Evolutionary conservation across 2,329 filamentous ascomycete species (phyloP).

Genomic region (Neofusicoccum laricinum): DNA sequence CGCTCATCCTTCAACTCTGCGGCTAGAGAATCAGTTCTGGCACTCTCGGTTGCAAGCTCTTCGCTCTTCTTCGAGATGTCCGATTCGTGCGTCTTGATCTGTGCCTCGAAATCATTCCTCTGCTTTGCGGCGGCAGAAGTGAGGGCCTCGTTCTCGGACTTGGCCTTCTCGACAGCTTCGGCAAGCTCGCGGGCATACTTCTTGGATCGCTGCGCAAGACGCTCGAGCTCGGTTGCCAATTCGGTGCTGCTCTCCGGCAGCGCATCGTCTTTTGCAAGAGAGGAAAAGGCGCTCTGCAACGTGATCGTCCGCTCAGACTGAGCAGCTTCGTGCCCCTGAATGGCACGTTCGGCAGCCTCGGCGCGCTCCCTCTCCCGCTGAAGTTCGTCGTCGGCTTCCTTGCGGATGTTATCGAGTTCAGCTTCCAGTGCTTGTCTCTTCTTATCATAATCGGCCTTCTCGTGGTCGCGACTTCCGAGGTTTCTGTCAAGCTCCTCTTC

Average conservation of each 20-base stretch:
- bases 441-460: constrained; percentile 68
- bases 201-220: constrained; percentile 41
- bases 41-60: constrained; percentile 47
- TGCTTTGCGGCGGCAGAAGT: constrained; percentile 40
- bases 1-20: constrained; percentile 64
- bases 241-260: constrained; percentile 37
- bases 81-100: constrained; percentile 38
- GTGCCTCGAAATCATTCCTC: constrained; percentile 33
- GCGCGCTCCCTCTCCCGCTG: constrained; percentile 36
- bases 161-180: constrained; percentile 46
- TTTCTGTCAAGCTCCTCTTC: constrained; percentile 90
- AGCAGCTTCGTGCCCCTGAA: constrained; percentile 46
- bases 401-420: constrained; percentile 64
- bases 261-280: constrained; percentile 32
- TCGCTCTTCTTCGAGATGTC: constrained; percentile 37
- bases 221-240: constrained; percentile 43
- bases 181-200: constrained; percentile 45
- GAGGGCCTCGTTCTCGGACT: constrained; percentile 45
- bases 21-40: constrained; percentile 45
- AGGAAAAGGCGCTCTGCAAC: constrained; percentile 34
- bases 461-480: constrained; percentile 78
- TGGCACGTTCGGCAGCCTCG: constrained; percentile 17
- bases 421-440: constrained; percentile 65
- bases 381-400: constrained; percentile 48
- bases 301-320: constrained; percentile 28